Base-by-base conservation (phyloP, 805 yeast species). In the Pichia pseudocactophila region DNA sequence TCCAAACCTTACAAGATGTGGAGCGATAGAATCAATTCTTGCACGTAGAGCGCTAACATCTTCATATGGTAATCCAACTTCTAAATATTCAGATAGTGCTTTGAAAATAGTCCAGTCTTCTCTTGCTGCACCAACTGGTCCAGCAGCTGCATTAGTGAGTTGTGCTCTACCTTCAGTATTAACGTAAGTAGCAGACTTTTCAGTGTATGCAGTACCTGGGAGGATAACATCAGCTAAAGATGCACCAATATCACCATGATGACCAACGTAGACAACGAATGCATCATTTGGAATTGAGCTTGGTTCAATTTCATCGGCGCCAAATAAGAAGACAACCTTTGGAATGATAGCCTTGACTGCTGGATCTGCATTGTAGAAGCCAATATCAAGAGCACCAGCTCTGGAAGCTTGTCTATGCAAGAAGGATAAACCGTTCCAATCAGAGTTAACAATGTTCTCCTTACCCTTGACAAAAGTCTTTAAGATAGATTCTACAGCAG, bases 131-230 rank as follows among this genome's bases (percentile, higher is more conserved):
- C 92, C 95, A 37, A 95, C 95, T 7, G 92, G 81, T 48, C 80
- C 83, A 25, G 85, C 79, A 34, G 95, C 92, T 35, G 95, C 95
- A 50, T 90, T 74, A 3, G 95, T 82, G 44, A 71, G 63, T 69
- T 85, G 95, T 11, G 86, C 78, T 61, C 95, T 78, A 54, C 95
- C 95, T 67, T 86, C 95, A 31, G 95, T 86, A 67, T 85, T 85
- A 50, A 85, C 89, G 62, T 76, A 85, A 4, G 92, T 86, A 44
- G 84, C 88, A 22, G 78, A 68, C 65, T 85, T 86, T 63, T 85
- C 95, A 32, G 95, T 86, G 73, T 81, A 86, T 32, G 95, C 95
- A 30, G 89, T 73, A 37, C 89, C 89, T 36, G 95, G 95, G 51
- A 85, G 73, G 46, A 85, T 74, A 36, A 85, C 94, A 62, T 85